phyloP scores from a whole-genome alignment of 2,329 filamentous ascomycete species.

The Apiospora phragmitis region DNA sequence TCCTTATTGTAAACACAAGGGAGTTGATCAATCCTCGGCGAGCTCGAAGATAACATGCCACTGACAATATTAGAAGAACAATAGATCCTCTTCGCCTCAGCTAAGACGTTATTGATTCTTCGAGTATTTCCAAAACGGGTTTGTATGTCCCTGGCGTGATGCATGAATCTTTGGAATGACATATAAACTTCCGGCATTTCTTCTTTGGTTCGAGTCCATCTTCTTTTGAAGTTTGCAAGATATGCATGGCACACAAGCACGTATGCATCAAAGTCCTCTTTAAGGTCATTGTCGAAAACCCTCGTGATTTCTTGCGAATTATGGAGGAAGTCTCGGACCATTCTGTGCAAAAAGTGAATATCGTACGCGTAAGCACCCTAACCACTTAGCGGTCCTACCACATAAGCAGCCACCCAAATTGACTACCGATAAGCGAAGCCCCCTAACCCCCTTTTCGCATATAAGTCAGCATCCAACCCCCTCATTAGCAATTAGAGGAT shows the following conservation, averaged over 20 bases:
- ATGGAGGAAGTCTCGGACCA: not conserved
- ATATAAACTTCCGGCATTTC: too few species aligned
- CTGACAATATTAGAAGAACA: too few species aligned
- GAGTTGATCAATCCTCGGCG: too few species aligned
- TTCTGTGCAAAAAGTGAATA: not conserved
- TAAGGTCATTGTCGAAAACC: not conserved
- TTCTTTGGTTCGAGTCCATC: not conserved
- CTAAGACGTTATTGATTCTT: not conserved
- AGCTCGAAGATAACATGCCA: too few species aligned
- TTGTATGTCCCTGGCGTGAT: not conserved
- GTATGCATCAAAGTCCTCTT: not conserved
- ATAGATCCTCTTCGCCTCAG: not conserved
- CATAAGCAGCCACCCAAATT: too few species aligned
- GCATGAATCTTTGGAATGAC: not conserved
- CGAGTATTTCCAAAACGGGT: not conserved
- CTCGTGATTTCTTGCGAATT: not conserved
- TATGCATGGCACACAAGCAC: not conserved
- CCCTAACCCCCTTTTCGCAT: too few species aligned
- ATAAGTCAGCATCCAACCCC: too few species aligned
- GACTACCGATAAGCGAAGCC: too few species aligned
- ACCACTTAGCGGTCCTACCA: too few species aligned
- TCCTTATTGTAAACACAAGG: not conserved
- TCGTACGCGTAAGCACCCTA: not conserved
- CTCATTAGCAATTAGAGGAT: too few species aligned
- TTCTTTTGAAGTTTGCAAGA: not conserved